phyloP scores from a whole-genome alignment of 257 asterid genomes.

The Scutellaria baicalensis region DNA sequence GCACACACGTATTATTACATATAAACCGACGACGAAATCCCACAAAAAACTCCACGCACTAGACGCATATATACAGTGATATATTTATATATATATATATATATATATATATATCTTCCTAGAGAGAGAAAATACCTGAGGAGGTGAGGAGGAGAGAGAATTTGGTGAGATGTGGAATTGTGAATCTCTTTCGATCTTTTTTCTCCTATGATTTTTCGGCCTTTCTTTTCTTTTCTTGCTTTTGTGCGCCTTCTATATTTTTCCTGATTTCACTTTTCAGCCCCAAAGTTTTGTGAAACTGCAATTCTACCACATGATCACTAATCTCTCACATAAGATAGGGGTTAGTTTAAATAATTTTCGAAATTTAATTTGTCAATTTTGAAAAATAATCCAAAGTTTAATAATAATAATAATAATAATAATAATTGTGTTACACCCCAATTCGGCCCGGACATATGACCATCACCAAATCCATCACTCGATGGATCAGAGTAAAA shows the following conservation, averaged over 20 bases:
- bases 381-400: too few species aligned
- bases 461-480: too few species aligned
- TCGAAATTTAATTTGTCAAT: too few species aligned
- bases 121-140: conserved; percentile 11
- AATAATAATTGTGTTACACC: too few species aligned
- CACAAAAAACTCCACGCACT: not conserved
- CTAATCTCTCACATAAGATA: too few species aligned
- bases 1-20: not conserved
- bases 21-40: not conserved
- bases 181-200: conserved; percentile 29
- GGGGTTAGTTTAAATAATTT: too few species aligned
- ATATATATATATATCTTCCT: not conserved
- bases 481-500: too few species aligned
- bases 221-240: not conserved
- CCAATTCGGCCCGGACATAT: too few species aligned
- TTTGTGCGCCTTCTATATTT: not conserved
- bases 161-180: conserved; percentile 35
- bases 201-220: not conserved
- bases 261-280: not conserved
- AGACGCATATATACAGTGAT: not conserved
- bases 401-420: too few species aligned
- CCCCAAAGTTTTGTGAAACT: too few species aligned
- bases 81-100: not conserved
- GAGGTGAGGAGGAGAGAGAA: conserved; percentile 19
- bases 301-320: too few species aligned